phyloP scores from a whole-genome alignment of 83 land plant species.

The Diphasiastrum complanatum region DNA sequence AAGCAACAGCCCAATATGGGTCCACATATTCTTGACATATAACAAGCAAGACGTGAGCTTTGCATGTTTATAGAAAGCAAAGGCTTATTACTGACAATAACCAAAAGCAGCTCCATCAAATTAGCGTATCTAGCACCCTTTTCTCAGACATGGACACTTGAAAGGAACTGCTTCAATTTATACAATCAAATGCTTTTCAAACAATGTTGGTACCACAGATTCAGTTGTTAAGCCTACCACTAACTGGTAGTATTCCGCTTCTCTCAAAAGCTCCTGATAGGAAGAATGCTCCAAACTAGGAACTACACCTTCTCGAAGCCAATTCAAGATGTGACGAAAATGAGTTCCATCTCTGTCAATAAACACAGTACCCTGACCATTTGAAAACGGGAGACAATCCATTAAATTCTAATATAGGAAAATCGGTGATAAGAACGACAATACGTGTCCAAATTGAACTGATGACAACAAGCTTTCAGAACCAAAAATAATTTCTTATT shows the following conservation, averaged over 20 bases:
- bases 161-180: too few species aligned
- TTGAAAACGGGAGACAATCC: background rate
- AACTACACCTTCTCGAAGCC: constrained; percentile 79
- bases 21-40: too few species aligned
- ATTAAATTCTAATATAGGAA: background rate
- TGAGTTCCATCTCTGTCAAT: constrained; percentile 94
- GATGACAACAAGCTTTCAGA: constrained; percentile 1
- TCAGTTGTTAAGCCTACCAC: constrained; percentile 56
- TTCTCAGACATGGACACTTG: too few species aligned
- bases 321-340: constrained; percentile 81
- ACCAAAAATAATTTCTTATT: too few species aligned
- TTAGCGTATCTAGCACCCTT: too few species aligned
- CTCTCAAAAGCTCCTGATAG: constrained; percentile 65
- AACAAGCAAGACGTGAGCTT: too few species aligned
- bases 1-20: too few species aligned
- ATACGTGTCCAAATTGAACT: background rate
- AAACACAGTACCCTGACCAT: constrained; percentile 61
- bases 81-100: too few species aligned
- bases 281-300: constrained; percentile 46
- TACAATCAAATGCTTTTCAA: too few species aligned
- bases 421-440: background rate
- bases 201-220: too few species aligned
- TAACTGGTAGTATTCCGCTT: constrained; percentile 89
- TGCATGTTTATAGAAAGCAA: too few species aligned
- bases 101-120: too few species aligned